phyloP scores from a whole-genome alignment of 164 flowering plant species.

The Cinnamomum chago region DNA sequence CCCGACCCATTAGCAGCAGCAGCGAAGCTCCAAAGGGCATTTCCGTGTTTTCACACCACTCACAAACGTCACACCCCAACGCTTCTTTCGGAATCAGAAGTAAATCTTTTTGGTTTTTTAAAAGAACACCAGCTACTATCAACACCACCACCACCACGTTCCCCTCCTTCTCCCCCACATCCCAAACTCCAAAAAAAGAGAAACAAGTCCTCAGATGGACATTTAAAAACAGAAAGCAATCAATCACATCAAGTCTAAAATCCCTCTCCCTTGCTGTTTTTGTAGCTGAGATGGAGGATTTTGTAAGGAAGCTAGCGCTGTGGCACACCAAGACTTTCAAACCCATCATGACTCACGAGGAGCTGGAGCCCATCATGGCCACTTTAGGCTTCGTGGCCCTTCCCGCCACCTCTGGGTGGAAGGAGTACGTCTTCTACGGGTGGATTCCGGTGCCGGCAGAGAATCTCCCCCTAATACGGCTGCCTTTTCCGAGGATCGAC shows the following conservation, averaged over 20 bases:
- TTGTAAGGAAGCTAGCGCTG: conserved; percentile 49
- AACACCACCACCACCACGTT: too few species aligned
- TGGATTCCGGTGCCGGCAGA: conserved; percentile 4
- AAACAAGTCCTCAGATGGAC: not conserved
- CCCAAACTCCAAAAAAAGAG: too few species aligned
- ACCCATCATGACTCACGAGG: conserved; percentile 64
- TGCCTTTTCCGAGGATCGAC: conserved; percentile 62
- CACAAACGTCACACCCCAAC: too few species aligned
- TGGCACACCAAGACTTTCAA: conserved; percentile 58
- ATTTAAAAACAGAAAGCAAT: not conserved
- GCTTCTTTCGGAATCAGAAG: too few species aligned
- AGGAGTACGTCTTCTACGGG: conserved; percentile 39
- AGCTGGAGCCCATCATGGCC: conserved; percentile 60
- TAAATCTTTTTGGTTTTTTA: too few species aligned
- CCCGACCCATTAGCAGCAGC: too few species aligned
- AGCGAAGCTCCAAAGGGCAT: too few species aligned
- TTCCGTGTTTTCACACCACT: too few species aligned
- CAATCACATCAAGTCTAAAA: not conserved
- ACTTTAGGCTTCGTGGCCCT: conserved; percentile 44
- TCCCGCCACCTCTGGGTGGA: conserved; percentile 24
- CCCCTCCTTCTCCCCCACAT: too few species aligned
- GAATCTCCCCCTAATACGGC: conserved; percentile 34
- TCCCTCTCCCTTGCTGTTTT: not conserved
- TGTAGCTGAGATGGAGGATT: conserved; percentile 32
- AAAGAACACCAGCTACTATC: too few species aligned